A percentile compares a stretch with the other conserved stretches of the same genome.
phyloP scores from a whole-genome alignment of 2,329 filamentous ascomycete species.

The Cyphellophora europaea region DNA sequence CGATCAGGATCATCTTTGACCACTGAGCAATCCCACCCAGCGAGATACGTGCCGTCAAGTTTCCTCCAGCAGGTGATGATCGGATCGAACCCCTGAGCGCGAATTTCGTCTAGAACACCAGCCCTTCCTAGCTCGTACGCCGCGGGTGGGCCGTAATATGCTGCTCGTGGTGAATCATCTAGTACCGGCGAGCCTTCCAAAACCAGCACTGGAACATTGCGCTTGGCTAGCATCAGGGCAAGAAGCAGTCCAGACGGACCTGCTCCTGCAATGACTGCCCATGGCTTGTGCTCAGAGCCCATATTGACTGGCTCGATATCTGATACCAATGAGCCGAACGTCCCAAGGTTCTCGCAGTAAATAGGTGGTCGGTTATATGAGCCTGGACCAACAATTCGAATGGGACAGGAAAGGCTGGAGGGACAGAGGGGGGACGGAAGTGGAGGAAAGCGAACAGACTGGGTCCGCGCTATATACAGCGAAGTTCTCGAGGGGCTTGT shows the following conservation, averaged over 20 bases:
- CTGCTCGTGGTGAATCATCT: conserved; percentile 52
- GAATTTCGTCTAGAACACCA: conserved; percentile 47
- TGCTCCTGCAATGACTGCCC: conserved; percentile 23
- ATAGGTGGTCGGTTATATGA: too few species aligned
- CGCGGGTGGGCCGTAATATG: conserved; percentile 52
- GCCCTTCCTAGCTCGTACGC: conserved; percentile 49
- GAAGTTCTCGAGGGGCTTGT: too few species aligned
- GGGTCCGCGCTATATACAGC: too few species aligned
- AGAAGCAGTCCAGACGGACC: conserved; percentile 26
- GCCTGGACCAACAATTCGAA: too few species aligned
- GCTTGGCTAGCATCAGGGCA: conserved; percentile 22
- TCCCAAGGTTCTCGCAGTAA: too few species aligned
- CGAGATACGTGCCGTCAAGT: conserved; percentile 26
- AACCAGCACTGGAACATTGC: conserved; percentile 23
- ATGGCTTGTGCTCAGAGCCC: conserved; percentile 8
- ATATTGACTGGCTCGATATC: conserved; percentile 1
- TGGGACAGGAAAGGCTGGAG: too few species aligned
- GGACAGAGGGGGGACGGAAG: too few species aligned
- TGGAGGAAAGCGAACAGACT: too few species aligned
- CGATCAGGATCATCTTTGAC: conserved; percentile 21
- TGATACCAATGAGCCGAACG: too few species aligned
- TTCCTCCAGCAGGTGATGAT: conserved; percentile 36
- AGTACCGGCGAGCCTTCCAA: conserved; percentile 47
- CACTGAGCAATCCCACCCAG: conserved; percentile 14
- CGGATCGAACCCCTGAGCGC: conserved; percentile 32